phyloP scores from a whole-genome alignment of 208 protist species.

The Novymonas esmeraldas region DNA sequence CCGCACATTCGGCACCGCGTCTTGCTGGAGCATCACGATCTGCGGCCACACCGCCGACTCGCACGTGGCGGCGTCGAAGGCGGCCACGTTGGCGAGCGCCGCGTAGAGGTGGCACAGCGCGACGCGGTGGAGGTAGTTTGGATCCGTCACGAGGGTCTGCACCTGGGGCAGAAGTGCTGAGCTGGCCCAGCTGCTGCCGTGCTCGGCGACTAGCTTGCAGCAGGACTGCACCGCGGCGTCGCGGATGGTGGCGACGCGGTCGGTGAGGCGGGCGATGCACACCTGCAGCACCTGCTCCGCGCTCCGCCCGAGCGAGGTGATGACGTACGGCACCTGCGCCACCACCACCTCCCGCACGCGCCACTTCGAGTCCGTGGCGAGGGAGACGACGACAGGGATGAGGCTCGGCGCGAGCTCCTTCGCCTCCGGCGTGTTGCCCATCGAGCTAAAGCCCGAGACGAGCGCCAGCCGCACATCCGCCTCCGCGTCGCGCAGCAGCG shows the following conservation, averaged over 20 bases:
- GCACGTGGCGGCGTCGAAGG: constrained; percentile 57
- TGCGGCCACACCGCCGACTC: constrained; percentile 65
- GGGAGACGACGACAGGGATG: constrained; percentile 78
- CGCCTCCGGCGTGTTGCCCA: constrained; percentile 84
- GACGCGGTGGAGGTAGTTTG: constrained; percentile 84
- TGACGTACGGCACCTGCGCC: constrained; percentile 82
- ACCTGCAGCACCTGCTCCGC: constrained; percentile 83
- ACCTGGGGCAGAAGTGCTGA: constrained; percentile 73
- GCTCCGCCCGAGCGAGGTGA: constrained; percentile 70
- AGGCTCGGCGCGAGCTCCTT: constrained; percentile 85
- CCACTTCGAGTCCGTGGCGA: constrained; percentile 87
- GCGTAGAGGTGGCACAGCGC: constrained; percentile 77
- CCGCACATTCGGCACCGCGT: constrained; percentile 85
- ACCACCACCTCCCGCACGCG: constrained; percentile 86
- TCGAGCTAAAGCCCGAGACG: constrained; percentile 84
- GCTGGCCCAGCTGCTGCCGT: constrained; percentile 63
- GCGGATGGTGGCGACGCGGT: constrained; percentile 89
- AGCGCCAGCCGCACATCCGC: constrained; percentile 86
- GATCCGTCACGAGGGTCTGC: constrained; percentile 48
- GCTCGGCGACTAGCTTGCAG: constrained; percentile 74
- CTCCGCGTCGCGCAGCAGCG: constrained; percentile 77
- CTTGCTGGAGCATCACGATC: constrained; percentile 59
- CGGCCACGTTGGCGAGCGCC: constrained; percentile 51
- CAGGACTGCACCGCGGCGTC: constrained; percentile 83
- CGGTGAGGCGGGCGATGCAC: constrained; percentile 74